phyloP scores from a whole-genome alignment of 2,329 filamentous ascomycete genomes.

The Trichophyton verrucosum region DNA sequence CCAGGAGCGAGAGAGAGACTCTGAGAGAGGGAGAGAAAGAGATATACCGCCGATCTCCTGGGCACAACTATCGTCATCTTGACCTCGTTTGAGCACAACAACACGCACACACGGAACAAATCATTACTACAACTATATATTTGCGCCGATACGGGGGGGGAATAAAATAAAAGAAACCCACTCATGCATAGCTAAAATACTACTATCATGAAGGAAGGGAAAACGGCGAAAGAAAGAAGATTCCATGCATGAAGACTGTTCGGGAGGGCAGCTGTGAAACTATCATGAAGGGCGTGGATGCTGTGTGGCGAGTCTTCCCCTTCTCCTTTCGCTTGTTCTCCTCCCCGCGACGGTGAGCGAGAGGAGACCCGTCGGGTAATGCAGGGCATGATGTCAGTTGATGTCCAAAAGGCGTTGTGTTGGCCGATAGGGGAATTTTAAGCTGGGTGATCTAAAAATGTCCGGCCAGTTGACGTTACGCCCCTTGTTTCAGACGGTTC shows the following conservation, averaged over 20 bases:
- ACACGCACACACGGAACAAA: background rate
- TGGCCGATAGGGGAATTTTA: constrained; percentile 1
- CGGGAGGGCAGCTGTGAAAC: background rate
- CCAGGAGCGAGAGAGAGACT: background rate
- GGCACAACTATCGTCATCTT: background rate
- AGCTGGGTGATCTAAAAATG: background rate
- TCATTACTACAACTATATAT: background rate
- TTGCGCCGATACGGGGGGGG: no score
- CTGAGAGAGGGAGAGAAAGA: background rate
- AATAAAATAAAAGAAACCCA: background rate
- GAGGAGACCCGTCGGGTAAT: background rate
- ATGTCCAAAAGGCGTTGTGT: background rate
- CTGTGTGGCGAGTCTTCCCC: background rate
- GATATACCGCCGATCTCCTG: background rate
- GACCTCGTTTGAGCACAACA: background rate
- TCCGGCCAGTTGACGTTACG: background rate
- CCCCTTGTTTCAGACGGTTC: background rate
- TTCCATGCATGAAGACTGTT: background rate
- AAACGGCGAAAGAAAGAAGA: background rate
- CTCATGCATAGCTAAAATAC: background rate
- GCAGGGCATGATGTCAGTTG: background rate
- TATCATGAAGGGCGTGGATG: background rate
- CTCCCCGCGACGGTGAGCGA: background rate
- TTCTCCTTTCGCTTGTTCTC: background rate
- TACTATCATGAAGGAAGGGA: background rate